phyloP scores from a whole-genome alignment of 225 moss, liverwort and hornwort species.

The Antitrichia curtipendula region DNA sequence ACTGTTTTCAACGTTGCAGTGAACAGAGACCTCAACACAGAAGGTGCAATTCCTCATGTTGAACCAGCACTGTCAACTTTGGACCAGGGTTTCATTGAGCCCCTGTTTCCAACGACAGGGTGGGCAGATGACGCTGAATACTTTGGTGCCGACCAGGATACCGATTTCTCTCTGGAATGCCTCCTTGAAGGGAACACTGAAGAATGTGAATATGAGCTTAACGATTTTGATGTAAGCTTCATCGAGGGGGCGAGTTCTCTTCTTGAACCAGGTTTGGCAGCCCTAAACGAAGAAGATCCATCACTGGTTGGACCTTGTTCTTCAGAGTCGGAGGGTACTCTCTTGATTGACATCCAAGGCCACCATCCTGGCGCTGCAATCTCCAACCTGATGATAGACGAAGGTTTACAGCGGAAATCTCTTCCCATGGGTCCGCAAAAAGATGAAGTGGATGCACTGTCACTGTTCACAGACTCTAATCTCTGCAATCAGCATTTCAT shows the following conservation, averaged over 20 bases:
- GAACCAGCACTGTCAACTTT: neutral
- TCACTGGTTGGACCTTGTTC: neutral
- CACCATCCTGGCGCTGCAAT: neutral
- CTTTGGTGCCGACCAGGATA: neutral
- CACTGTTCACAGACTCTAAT: neutral
- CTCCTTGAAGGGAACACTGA: neutral
- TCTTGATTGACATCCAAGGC: neutral
- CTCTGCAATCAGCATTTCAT: neutral
- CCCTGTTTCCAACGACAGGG: neutral
- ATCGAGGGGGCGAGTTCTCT: neutral
- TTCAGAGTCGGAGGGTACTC: neutral
- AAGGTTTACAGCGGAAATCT: neutral
- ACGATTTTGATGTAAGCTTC: neutral
- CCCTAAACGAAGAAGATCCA: neutral
- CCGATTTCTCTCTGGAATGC: too few relatives aligned
- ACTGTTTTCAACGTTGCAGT: too few relatives aligned
- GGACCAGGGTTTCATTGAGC: neutral
- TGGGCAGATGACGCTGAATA: too few relatives aligned
- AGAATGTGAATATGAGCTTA: neutral
- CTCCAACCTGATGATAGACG: neutral
- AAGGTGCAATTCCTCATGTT: neutral
- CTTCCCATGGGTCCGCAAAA: neutral
- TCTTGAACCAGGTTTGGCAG: too few relatives aligned
- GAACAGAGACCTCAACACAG: neutral
- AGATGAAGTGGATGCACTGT: neutral